phyloP scores from a whole-genome alignment of 306 rosid species.

The Dryas alaskensis region DNA sequence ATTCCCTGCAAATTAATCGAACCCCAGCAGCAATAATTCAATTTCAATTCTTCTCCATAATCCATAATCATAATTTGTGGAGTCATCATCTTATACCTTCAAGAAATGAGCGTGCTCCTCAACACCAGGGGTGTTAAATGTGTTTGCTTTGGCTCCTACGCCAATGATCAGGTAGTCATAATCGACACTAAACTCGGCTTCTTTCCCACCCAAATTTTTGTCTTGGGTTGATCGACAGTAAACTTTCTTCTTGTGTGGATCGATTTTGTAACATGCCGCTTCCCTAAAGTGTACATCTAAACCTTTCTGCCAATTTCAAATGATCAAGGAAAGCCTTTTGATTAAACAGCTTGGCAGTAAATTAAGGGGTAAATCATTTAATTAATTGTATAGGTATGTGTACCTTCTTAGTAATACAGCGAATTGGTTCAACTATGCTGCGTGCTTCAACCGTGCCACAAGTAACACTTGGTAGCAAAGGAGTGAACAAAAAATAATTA shows the following conservation, averaged over 20 bases:
- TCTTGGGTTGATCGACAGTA: conserved; percentile 50
- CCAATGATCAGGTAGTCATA: conserved; percentile 66
- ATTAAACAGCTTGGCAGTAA: too few species aligned
- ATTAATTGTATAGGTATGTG: too few species aligned
- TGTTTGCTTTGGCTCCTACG: conserved; percentile 74
- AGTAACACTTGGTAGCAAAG: conserved; percentile 78
- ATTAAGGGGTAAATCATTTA: too few species aligned
- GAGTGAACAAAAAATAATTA: conserved; percentile 79
- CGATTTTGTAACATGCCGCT: conserved; percentile 70
- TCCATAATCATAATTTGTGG: not conserved
- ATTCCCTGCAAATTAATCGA: conserved; percentile 53
- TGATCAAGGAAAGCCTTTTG: not conserved
- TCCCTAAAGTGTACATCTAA: conserved; percentile 48
- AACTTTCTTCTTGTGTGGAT: conserved; percentile 53
- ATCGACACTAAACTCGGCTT: conserved; percentile 58
- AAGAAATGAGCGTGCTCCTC: conserved; percentile 71
- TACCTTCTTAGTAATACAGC: conserved; percentile 63
- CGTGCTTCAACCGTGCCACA: conserved; percentile 74
- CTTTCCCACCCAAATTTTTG: conserved; percentile 45
- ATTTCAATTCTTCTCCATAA: not conserved
- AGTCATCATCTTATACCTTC: conserved; percentile 41
- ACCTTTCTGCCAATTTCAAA: conserved; percentile 42
- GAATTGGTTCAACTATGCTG: conserved; percentile 76
- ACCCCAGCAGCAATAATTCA: not conserved
- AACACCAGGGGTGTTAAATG: conserved; percentile 85